Conservation (phyloP, 352 stramenopile species). For the Pythium aristosporum region DNA sequence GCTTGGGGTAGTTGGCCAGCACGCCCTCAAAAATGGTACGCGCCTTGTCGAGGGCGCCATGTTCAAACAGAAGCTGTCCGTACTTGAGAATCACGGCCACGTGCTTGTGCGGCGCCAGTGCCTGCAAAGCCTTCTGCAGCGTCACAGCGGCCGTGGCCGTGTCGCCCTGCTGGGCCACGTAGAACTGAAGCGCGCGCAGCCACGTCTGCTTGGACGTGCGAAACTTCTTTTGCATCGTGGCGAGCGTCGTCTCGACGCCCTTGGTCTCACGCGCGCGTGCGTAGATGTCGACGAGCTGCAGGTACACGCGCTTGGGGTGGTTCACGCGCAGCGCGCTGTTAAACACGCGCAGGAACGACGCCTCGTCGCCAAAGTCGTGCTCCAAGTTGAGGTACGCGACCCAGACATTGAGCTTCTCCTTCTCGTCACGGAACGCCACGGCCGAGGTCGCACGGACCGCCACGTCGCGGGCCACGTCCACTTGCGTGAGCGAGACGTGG, state of each 20-base stretch:
- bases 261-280: conserved; percentile 60
- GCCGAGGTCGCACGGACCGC: conserved; percentile 91
- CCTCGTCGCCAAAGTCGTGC: conserved; percentile 94
- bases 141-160: conserved; percentile 54
- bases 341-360: conserved; percentile 89
- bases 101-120: conserved; percentile 94
- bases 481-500: conserved; percentile 94
- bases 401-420: conserved; percentile 98
- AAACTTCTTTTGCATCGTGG: conserved; percentile 93
- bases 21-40: conserved; percentile 95
- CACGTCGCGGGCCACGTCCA: conserved; percentile 91
- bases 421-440: conserved; percentile 95
- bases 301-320: conserved; percentile 94
- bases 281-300: conserved; percentile 94
- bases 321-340: conserved; percentile 92
- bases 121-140: conserved; percentile 92
- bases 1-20: conserved; percentile 94
- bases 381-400: conserved; percentile 95
- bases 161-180: conserved; percentile 58
- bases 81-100: conserved; percentile 94
- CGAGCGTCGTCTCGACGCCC: conserved; percentile 70
- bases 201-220: conserved; percentile 89
- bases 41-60: conserved; percentile 91
- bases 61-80: conserved; percentile 95
- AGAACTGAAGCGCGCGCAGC: conserved; percentile 83